Conservation (phyloP, 495 filamentous ascomycete genomes). For the Podospora pseudopauciseta region DNA sequence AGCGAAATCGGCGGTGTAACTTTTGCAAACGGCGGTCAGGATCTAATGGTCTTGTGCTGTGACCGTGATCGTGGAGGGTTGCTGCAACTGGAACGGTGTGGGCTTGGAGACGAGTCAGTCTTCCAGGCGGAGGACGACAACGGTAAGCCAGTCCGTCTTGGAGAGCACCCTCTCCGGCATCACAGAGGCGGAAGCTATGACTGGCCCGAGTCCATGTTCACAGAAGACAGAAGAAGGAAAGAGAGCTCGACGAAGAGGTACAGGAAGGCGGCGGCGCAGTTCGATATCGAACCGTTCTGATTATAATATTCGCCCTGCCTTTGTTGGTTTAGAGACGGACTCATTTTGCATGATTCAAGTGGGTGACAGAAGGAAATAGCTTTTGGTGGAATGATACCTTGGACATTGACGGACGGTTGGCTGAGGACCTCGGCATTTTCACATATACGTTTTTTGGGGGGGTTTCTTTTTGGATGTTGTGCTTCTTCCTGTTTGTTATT, state of each 20-base stretch:
- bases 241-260: constrained; percentile 29
- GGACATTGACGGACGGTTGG: not conserved
- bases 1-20: constrained; percentile 78
- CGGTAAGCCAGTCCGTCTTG: not conserved
- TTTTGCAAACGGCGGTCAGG: constrained; percentile 66
- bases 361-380: not conserved
- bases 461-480: too few species aligned
- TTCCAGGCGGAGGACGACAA: constrained; percentile 5
- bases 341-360: not conserved
- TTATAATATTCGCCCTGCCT: not conserved
- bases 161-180: not conserved
- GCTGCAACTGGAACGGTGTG: constrained; percentile 66
- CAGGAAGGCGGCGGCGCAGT: constrained; percentile 29
- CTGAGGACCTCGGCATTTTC: not conserved
- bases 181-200: constrained; percentile 14
- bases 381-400: not conserved
- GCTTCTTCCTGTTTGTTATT: not conserved
- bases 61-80: constrained; percentile 77
- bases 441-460: too few species aligned
- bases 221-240: constrained; percentile 23
- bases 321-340: too few species aligned
- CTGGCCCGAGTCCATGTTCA: constrained; percentile 27
- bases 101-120: constrained; percentile 39
- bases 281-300: constrained; percentile 37
- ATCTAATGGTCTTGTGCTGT: constrained; percentile 69